Evolutionary conservation across 371 early-diverging fungal genomes (phyloP), one percentile per base, ranked within the genome.

Genomic region (Vairimorpha necatrix): DNA sequence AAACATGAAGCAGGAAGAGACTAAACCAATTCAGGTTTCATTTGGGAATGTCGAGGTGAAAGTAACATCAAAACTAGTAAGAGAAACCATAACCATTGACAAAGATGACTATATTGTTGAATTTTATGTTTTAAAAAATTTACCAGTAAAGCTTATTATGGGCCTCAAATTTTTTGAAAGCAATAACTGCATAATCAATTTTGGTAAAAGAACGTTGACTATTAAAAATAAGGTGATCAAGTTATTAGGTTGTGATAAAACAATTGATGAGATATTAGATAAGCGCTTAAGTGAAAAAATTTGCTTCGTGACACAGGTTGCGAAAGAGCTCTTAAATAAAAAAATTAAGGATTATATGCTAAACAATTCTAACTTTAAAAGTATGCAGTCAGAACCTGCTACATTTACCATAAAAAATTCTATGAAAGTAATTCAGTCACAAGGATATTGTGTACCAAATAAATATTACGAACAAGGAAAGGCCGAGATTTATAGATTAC

Each of bases 71-170:
- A 61, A 61, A 28, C 7, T n/a, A 4, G 9, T 26, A 2, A 61
- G 6, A 2, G 33, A 9, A 7, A 2, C 9, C 7, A 11, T 61
- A 26, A 24, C 24, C n/a, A n/a, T n/a, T 20, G 16, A 24, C 26
- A 46, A 46, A 14, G 24, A 46, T 14, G 16, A 4, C 16, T 66
- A 63, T 63, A 6, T 18, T 7, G 22, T 6, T 14, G 22, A 63
- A 36, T 63, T 63, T 42, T 66, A 66, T 66, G 22, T 66, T 7
- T 7, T 66, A 2, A 24, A 66, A 11, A 28, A 38, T 16, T 28
- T 42, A 46, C 66, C 66, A 1, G 66, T 42, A 14, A 11, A 26
- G 18, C 2, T 66, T 13, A 20, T 66, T 1, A n/a, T 66, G 34
- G 66, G 66, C 2, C 18, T 3, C 16, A 48, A 66, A 42, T 66